These are phyloP conservation scores for Colletotrichum phormii DNA, from an alignment of 2,329 filamentous ascomycete species.

Conservation along the genomic window DNA sequence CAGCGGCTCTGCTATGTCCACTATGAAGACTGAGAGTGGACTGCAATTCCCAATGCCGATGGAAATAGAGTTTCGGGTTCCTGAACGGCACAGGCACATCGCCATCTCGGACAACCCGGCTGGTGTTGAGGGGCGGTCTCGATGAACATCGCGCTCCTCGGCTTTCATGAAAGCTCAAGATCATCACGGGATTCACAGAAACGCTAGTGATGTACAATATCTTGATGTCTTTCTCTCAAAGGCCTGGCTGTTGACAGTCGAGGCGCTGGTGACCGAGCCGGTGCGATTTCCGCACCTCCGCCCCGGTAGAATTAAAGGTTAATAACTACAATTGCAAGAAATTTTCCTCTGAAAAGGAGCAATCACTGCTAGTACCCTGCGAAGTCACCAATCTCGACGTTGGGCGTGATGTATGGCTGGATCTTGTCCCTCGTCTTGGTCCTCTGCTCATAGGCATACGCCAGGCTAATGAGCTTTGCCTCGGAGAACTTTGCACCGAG, in stretches of 20 bases:
- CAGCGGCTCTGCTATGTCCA: too few relatives aligned
- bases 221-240: background rate
- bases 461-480: slow-evolving; percentile 69
- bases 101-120: background rate
- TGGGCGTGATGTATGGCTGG: slow-evolving; percentile 44
- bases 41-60: background rate
- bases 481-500: slow-evolving; percentile 70
- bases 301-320: background rate
- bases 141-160: background rate
- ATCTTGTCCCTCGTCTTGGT: slow-evolving; percentile 48
- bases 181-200: background rate
- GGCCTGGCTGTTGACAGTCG: background rate
- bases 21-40: too few relatives aligned
- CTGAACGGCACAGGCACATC: background rate
- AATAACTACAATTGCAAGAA: background rate
- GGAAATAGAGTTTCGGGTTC: background rate
- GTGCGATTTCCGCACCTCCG: background rate
- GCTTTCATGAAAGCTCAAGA: background rate
- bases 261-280: background rate
- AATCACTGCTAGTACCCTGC: slow-evolving; percentile 13
- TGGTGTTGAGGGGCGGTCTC: background rate
- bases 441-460: slow-evolving; percentile 76
- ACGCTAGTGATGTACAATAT: background rate
- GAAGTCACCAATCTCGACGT: slow-evolving; percentile 46
- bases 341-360: background rate